These are phyloP conservation scores for Pichia sp. DNA, from an alignment of 1,139 yeast genomes.

Conservation along the genomic window DNA sequence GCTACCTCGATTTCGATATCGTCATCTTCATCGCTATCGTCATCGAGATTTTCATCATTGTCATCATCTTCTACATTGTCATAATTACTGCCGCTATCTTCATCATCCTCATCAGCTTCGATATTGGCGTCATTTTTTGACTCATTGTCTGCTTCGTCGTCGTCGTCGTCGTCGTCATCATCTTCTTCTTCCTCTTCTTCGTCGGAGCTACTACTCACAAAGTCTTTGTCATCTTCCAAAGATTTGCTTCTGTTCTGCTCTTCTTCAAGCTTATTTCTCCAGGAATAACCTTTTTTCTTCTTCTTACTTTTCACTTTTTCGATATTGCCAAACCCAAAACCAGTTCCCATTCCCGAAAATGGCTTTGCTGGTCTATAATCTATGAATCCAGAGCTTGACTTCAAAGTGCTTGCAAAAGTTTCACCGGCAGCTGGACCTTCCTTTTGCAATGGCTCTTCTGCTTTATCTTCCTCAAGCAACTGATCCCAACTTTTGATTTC, in stretches of 20 bases:
- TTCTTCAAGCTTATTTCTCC: conserved; percentile 52
- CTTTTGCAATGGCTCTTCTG: conserved; percentile 16
- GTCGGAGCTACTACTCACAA: conserved; percentile 33
- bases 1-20: conserved; percentile 29
- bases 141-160: conserved; percentile 24
- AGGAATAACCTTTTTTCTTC: conserved; percentile 46
- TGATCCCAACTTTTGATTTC: conserved; percentile 62
- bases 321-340: conserved; percentile 64
- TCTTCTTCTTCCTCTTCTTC: conserved; percentile 22
- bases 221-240: conserved; percentile 44
- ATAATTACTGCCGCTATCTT: conserved; percentile 21
- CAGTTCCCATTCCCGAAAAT: conserved; percentile 47
- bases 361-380: conserved; percentile 64
- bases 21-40: conserved; percentile 24
- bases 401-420: conserved; percentile 22
- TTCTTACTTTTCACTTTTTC: conserved; percentile 36
- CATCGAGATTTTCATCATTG: conserved; percentile 27
- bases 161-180: conserved; percentile 30
- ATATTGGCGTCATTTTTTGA: conserved; percentile 18
- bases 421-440: conserved; percentile 31
- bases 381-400: conserved; percentile 50
- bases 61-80: conserved; percentile 27
- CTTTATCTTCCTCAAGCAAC: conserved; percentile 30
- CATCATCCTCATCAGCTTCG: conserved; percentile 24
- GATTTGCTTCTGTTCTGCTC: conserved; percentile 40